These are phyloP conservation scores for Gnomoniopsis smithogilvyi DNA, from an alignment of 2,329 filamentous ascomycete genomes.

Conservation along the genomic window DNA sequence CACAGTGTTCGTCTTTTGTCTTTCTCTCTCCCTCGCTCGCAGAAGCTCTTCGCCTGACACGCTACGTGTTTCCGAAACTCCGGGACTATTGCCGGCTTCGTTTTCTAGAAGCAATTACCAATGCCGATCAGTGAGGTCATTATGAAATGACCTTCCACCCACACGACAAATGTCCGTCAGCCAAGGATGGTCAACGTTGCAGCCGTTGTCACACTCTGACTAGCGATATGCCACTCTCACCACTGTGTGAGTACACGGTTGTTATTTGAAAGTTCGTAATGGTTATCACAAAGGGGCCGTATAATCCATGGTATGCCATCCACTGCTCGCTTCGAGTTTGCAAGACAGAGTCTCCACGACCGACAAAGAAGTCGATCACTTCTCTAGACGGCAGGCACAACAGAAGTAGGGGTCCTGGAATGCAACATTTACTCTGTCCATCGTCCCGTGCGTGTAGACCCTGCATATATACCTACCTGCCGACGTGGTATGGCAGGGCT, in stretches of 20 bases:
- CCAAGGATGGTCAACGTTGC: background rate
- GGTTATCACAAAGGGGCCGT: background rate
- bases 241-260: background rate
- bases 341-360: background rate
- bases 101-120: background rate
- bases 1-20: too few species aligned
- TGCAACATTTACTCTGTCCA: background rate
- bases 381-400: background rate
- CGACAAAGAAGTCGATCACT: constrained; percentile 6
- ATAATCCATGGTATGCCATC: too few species aligned
- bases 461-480: background rate
- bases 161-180: background rate
- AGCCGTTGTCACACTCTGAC: background rate
- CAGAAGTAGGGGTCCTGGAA: background rate
- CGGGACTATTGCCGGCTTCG: constrained; percentile 1
- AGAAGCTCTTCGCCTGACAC: background rate
- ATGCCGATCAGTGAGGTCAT: background rate
- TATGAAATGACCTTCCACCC: background rate
- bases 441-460: background rate
- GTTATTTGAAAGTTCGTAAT: background rate
- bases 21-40: too few species aligned
- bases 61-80: background rate
- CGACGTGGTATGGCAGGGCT: background rate
- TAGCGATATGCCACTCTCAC: background rate
- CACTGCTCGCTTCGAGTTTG: background rate